These are phyloP conservation scores for Pigoraptor vietnamica DNA, from an alignment of 78 protist species.

Conservation along the genomic window DNA sequence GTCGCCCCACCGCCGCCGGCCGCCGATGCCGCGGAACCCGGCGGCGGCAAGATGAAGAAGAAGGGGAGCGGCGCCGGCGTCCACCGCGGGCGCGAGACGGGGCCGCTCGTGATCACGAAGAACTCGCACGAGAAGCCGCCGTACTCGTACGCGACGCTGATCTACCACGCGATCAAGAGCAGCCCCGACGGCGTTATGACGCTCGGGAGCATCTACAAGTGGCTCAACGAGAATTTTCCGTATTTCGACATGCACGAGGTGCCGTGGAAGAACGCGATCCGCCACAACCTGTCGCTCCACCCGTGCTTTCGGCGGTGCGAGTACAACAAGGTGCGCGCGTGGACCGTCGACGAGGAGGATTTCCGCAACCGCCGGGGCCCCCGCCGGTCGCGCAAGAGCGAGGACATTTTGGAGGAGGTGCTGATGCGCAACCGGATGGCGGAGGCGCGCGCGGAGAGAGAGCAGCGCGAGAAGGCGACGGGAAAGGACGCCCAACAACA, in stretches of 20 bases:
- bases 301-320: not conserved
- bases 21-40: too few species aligned
- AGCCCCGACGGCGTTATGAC: not conserved
- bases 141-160: not conserved
- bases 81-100: not conserved
- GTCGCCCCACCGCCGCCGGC: too few species aligned
- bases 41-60: too few species aligned
- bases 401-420: not conserved
- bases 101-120: not conserved
- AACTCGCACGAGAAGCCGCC: not conserved
- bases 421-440: not conserved
- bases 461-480: too few species aligned
- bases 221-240: not conserved
- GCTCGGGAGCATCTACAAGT: not conserved
- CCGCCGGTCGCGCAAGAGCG: not conserved
- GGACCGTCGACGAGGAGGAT: not conserved
- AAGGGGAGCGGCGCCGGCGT: not conserved
- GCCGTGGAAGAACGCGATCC: constrained; percentile 2
- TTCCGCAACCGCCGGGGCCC: not conserved
- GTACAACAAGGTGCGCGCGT: not conserved
- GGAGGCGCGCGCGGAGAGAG: not conserved
- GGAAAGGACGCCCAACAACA: not conserved
- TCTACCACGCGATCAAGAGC: not conserved
- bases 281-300: constrained; percentile 10
- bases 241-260: not conserved